A percentile compares a stretch with the other conserved stretches of the same genome.
Conservation (phyloP, 768 basidiomycete species). For the Nidularia pulvinata region DNA sequence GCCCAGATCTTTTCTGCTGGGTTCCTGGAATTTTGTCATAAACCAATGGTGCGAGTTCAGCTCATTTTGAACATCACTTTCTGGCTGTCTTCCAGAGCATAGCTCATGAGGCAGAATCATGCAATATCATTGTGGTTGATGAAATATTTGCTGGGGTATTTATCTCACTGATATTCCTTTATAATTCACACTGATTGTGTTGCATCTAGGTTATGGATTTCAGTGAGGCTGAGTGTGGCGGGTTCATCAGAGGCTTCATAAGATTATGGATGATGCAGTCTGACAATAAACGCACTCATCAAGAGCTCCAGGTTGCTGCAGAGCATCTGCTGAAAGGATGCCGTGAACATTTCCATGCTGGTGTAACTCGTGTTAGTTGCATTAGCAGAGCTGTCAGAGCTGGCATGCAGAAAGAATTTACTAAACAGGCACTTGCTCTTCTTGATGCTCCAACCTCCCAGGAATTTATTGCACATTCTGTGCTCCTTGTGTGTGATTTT, state of each 20-base stretch:
- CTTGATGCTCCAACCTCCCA: slow-evolving; percentile 5
- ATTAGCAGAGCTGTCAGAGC: slow-evolving; percentile 18
- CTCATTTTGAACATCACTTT: background rate
- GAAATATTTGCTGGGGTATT: slow-evolving; percentile 9
- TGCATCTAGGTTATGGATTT: slow-evolving; percentile 29
- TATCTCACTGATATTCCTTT: background rate
- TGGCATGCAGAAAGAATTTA: slow-evolving; percentile 10
- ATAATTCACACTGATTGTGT: background rate
- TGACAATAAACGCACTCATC: slow-evolving; percentile 3
- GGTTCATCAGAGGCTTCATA: slow-evolving; percentile 24
- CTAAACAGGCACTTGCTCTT: slow-evolving; percentile 6
- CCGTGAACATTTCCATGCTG: slow-evolving; percentile 23
- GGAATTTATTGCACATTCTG: slow-evolving; percentile 5
- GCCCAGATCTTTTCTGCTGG: background rate
- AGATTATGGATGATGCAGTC: slow-evolving; percentile 12
- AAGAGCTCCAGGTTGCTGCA: slow-evolving; percentile 8
- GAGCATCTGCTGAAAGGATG: slow-evolving; percentile 21
- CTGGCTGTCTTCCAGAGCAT: background rate
- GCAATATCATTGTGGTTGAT: background rate
- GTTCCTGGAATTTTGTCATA: background rate
- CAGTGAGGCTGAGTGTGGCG: slow-evolving; percentile 26
- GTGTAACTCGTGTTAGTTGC: slow-evolving; percentile 19
- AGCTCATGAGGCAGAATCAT: background rate
- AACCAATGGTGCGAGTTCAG: background rate
- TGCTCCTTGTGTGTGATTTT: slow-evolving; percentile 12